Base-by-base conservation (phyloP, 768 basidiomycete species). In the Lyophyllum atratum region DNA sequence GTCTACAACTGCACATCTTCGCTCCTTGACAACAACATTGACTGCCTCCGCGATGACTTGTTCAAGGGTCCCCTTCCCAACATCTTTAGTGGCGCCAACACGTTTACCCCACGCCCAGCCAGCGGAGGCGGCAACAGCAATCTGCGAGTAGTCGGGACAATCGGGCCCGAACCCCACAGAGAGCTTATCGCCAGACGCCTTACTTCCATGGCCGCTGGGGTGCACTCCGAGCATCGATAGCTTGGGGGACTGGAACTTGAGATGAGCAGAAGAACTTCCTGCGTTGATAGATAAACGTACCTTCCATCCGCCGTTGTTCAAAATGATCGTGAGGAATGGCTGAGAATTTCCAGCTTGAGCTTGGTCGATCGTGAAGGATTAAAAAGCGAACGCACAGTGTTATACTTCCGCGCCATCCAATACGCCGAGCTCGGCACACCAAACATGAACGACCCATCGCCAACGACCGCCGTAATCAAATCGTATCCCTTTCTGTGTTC, bases 221-320 rank as follows among this genome's bases (percentile, higher is more conserved):
- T 90, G 82, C 0, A 89, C 79, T 3, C 81, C 81, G 9, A 87
- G 70, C 84, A 90, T 83, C 0, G 86, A 88, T 14, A 81, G 62
- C 59, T 78, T 83, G 3, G 89, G 88, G 0, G 85, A 83, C 79
- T 83, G 59, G 29, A 37, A 14, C 11, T n/a, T 24, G 4, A 22
- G 44, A 21, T 19, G 19, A 57, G n/a, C 17, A 51, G 28, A 15
- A 21, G 40, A 42, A 21, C 15, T n/a, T 15, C 4, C 21, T 14
- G 21, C 47, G 19, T 7, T 17, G 24, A 21, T 22, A 11, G 26
- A 49, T n/a, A 14, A n/a, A 66, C 74, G 59, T 55, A 82, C 80
- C 62, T 76, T 83, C 86, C 85, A 87, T 0, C 86, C 87, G 0
- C 86, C 87, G 55, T 90, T 90, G 66, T 90, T 90, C 14, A 91